phyloP scores from a whole-genome alignment of 371 early-diverging fungal genomes.

The Rhizopus stolonifer region DNA sequence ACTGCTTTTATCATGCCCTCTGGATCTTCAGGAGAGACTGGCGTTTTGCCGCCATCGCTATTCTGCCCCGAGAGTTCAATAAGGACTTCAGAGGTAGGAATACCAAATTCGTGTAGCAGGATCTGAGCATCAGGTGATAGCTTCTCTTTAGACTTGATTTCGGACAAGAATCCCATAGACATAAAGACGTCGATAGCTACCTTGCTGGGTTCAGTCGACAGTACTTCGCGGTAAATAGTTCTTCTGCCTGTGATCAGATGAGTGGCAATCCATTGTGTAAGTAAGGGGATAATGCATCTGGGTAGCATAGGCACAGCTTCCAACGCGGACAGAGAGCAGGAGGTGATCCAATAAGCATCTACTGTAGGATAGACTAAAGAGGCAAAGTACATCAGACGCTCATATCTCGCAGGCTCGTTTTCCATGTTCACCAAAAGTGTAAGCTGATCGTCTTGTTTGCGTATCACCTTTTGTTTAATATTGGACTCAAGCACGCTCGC shows the following conservation, averaged over 20 bases:
- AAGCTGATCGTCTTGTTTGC: slow-evolving; percentile 19
- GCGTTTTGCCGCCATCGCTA: slow-evolving; percentile 38
- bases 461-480: slow-evolving; percentile 27
- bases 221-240: slow-evolving; percentile 50
- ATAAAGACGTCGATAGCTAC: slow-evolving; percentile 47
- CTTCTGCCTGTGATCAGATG: slow-evolving; percentile 49
- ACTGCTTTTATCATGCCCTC: slow-evolving; percentile 56
- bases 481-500: slow-evolving; percentile 20
- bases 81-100: slow-evolving; percentile 44
- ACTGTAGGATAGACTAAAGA: slow-evolving; percentile 50
- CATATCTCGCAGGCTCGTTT: slow-evolving; percentile 33
- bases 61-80: slow-evolving; percentile 49
- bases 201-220: slow-evolving; percentile 47
- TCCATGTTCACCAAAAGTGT: slow-evolving; percentile 34
- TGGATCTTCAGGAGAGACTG: slow-evolving; percentile 44
- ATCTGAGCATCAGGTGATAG: slow-evolving; percentile 51
- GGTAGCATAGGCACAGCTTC: slow-evolving; percentile 52
- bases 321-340: slow-evolving; percentile 52
- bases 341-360: slow-evolving; percentile 55
- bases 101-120: slow-evolving; percentile 45
- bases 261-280: slow-evolving; percentile 53
- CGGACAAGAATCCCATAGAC: slow-evolving; percentile 43
- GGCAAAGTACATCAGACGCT: slow-evolving; percentile 44
- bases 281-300: slow-evolving; percentile 42
- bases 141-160: slow-evolving; percentile 41